Percentiles rank a stretch among this genome's conserved stretches.
Evolutionary conservation across 352 stramenopile genomes (phyloP).

Genomic region (Detonula confervacea): DNA sequence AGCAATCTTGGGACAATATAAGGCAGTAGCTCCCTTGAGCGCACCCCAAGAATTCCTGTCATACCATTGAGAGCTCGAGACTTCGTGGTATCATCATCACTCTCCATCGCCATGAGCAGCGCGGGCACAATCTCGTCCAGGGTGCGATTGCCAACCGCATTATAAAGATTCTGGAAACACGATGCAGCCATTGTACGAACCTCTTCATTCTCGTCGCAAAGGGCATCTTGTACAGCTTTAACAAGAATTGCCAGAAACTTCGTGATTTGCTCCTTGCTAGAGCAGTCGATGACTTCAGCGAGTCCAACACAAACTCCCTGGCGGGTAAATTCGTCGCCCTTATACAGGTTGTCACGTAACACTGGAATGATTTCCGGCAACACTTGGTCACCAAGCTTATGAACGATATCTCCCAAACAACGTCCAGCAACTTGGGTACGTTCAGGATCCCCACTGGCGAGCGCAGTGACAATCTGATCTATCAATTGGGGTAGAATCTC

Average conservation of each 20-base stretch:
- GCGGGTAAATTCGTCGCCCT: conserved; percentile 81
- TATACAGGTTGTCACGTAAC: conserved; percentile 92
- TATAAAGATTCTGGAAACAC: conserved; percentile 97
- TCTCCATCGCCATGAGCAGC: conserved; percentile 93
- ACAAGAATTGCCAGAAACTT: conserved; percentile 97
- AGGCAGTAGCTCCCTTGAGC: conserved; percentile 95
- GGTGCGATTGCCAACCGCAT: conserved; percentile 92
- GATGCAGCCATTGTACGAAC: conserved; percentile 92
- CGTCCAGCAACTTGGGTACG: conserved; percentile 84
- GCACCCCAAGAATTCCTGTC: conserved; percentile 96
- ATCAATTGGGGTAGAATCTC: conserved; percentile 98
- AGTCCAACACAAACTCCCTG: conserved; percentile 98
- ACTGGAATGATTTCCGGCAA: conserved; percentile 98
- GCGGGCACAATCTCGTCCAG: conserved; percentile 97
- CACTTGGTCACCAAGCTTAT: conserved; percentile 98
- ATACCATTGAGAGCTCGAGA: conserved; percentile 93
- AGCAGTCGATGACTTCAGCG: conserved; percentile 96
- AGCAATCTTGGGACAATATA: conserved; percentile 97
- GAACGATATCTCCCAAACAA: conserved; percentile 98
- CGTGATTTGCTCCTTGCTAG: conserved; percentile 94
- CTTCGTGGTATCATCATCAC: conserved; percentile 74
- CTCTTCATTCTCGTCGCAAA: conserved; percentile 92
- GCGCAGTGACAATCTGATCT: conserved; percentile 93
- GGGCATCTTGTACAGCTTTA: conserved; percentile 95
- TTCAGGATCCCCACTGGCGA: conserved; percentile 87